Evolutionary conservation across 768 basidiomycete genomes (phyloP).

Genomic region (Suillus subluteus): DNA sequence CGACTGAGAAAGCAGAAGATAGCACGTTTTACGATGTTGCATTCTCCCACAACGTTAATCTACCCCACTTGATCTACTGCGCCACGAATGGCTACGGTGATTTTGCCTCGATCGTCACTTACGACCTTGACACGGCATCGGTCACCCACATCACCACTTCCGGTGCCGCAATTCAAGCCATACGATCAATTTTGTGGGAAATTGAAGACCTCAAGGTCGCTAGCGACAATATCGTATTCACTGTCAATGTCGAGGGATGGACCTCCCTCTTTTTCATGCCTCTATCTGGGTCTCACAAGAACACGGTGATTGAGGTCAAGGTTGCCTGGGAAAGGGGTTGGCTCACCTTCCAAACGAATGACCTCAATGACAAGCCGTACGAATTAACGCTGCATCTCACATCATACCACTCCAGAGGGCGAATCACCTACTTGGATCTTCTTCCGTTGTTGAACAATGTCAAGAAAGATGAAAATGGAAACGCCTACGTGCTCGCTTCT

Average conservation of each 20-base stretch:
- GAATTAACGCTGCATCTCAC: conserved; percentile 37
- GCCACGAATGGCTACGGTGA: conserved; percentile 43
- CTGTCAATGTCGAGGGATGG: conserved; percentile 45
- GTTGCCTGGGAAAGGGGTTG: conserved; percentile 36
- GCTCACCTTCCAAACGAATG: conserved; percentile 35
- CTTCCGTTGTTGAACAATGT: conserved; percentile 22
- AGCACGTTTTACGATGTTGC: conserved; percentile 21
- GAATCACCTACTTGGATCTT: conserved; percentile 34
- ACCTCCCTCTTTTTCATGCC: conserved; percentile 33
- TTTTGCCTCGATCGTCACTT: conserved; percentile 39
- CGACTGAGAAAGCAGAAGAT: conserved; percentile 34
- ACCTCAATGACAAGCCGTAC: conserved; percentile 35
- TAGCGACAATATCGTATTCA: conserved; percentile 34
- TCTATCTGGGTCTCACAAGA: conserved; percentile 31
- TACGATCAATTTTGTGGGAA: conserved; percentile 42
- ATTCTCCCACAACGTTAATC: conserved; percentile 37
- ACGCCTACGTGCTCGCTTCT: conserved; percentile 31
- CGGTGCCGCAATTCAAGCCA: conserved; percentile 31
- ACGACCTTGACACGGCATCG: conserved; percentile 32
- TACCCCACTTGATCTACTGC: conserved; percentile 37
- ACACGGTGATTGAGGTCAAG: conserved; percentile 36
- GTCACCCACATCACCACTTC: conserved; percentile 44
- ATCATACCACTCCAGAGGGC: conserved; percentile 34
- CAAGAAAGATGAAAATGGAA: conserved; percentile 25
- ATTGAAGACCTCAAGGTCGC: conserved; percentile 31